Evolutionary conservation across 768 basidiomycete species (phyloP).

Genomic region (Daedalea quercina): DNA sequence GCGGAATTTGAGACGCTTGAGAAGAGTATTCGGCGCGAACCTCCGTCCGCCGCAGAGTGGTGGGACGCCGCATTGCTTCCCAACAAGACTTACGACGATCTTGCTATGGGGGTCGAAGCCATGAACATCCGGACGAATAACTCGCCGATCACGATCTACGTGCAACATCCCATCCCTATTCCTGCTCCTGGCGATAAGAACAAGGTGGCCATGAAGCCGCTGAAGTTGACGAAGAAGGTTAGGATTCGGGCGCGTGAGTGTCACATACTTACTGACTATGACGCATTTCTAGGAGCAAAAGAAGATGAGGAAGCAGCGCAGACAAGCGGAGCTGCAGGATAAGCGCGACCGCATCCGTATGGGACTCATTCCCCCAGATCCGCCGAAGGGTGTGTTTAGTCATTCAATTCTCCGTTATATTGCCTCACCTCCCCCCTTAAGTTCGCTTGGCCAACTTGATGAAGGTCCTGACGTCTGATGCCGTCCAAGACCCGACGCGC

Average conservation of each 20-base stretch:
- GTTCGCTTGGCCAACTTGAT: slow-evolving; percentile 94
- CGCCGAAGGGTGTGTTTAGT: slow-evolving; percentile 75
- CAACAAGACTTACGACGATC: slow-evolving; percentile 72
- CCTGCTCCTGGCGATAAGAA: slow-evolving; percentile 86
- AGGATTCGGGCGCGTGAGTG: slow-evolving; percentile 1
- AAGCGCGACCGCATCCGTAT: slow-evolving; percentile 92
- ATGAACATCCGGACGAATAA: slow-evolving; percentile 59
- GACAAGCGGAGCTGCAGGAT: slow-evolving; percentile 87
- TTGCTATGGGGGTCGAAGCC: slow-evolving; percentile 46
- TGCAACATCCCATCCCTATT: slow-evolving; percentile 97
- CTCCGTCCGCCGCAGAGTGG: slow-evolving; percentile 93
- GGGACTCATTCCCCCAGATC: slow-evolving; percentile 92
- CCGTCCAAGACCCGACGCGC: slow-evolving; percentile 94
- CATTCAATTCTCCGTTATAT: neutral
- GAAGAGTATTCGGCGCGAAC: slow-evolving; percentile 80
- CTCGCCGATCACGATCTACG: slow-evolving; percentile 82
- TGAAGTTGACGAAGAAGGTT: slow-evolving; percentile 92
- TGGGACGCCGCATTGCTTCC: slow-evolving; percentile 91
- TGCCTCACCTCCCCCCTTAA: slow-evolving; percentile 23
- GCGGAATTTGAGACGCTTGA: slow-evolving; percentile 89
- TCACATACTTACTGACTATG: neutral
- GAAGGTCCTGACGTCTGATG: slow-evolving; percentile 95
- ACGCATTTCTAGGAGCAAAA: slow-evolving; percentile 64
- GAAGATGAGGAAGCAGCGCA: slow-evolving; percentile 89
- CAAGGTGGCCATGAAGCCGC: slow-evolving; percentile 67